A percentile compares a stretch with the other conserved stretches of the same genome.
Evolutionary conservation across 1,284 basidiomycete genomes (phyloP).

Genomic region (Tilletiaria anomala): DNA sequence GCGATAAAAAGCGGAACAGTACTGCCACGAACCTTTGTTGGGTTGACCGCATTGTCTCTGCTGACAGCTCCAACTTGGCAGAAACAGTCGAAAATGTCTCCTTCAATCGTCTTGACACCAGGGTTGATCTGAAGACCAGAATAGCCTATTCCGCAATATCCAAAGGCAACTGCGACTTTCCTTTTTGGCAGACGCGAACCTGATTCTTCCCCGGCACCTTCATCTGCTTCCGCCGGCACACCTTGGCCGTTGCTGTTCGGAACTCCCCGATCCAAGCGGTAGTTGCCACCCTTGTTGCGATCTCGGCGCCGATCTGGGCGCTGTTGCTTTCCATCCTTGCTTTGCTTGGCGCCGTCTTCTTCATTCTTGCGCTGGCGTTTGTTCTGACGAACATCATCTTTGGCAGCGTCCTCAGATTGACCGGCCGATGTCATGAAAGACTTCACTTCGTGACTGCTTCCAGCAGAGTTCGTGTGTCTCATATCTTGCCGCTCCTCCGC

Average conservation of each 20-base stretch:
- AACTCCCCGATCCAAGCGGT: background rate
- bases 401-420: no score
- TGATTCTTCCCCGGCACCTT: background rate
- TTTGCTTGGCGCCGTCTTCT: no score
- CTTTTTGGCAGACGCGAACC: constrained; percentile 44
- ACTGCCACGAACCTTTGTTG: constrained; percentile 52
- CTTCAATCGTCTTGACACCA: constrained; percentile 70
- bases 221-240: background rate
- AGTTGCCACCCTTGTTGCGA: constrained; percentile 1
- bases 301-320: no score
- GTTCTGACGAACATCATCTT: no score
- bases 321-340: no score
- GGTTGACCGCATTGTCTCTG: constrained; percentile 78
- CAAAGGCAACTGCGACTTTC: constrained; percentile 46
- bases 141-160: constrained; percentile 53
- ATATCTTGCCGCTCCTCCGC: no score
- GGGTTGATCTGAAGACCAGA: constrained; percentile 78
- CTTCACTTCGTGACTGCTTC: no score
- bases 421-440: no score
- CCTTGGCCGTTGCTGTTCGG: background rate
- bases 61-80: constrained; percentile 81
- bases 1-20: constrained; percentile 27
- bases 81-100: constrained; percentile 72
- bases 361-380: no score
- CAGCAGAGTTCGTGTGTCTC: no score